Evolutionary conservation across 139 green algal genomes (phyloP).

Genomic region (Ettlia oleoabundans): DNA sequence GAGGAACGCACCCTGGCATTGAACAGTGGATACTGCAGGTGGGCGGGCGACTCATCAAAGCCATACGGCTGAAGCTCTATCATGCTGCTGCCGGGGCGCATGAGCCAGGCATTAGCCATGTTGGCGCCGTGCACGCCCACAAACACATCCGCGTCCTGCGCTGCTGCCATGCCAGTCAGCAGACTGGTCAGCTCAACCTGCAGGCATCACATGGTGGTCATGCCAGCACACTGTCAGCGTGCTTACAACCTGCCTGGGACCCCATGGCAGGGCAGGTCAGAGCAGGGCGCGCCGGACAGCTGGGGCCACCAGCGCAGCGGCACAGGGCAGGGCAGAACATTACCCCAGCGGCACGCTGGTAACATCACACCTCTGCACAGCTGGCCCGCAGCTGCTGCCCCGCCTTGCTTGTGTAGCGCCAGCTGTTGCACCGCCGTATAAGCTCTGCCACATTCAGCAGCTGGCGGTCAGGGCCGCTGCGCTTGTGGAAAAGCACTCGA

Average conservation of each 20-base stretch:
- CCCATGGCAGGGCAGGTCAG: no score
- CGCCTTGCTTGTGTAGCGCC: not conserved
- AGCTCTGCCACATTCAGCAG: conserved; percentile 4
- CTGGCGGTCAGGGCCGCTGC: not conserved
- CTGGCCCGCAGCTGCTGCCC: not conserved
- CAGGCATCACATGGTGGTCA: no score
- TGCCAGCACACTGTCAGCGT: no score
- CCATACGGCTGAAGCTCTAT: conserved; percentile 7
- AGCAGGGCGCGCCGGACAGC: no score
- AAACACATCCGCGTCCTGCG: conserved; percentile 10
- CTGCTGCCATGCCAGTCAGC: conserved; percentile 3
- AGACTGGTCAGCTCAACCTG: conserved; percentile 3
- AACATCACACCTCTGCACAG: conserved; percentile 5
- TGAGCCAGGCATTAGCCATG: conserved; percentile 16
- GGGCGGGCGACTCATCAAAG: not conserved
- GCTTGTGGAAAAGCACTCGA: not conserved
- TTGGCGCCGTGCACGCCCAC: conserved; percentile 8
- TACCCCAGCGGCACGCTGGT: no score
- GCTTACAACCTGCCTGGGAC: no score
- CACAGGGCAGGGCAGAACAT: no score
- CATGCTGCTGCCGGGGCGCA: conserved; percentile 16
- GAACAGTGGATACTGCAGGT: conserved; percentile 15
- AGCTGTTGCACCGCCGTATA: not conserved
- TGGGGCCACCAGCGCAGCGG: no score
- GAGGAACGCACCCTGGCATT: not conserved